phyloP scores from a whole-genome alignment of 2,329 filamentous ascomycete species.

The Pseudogymnoascus sp. region DNA sequence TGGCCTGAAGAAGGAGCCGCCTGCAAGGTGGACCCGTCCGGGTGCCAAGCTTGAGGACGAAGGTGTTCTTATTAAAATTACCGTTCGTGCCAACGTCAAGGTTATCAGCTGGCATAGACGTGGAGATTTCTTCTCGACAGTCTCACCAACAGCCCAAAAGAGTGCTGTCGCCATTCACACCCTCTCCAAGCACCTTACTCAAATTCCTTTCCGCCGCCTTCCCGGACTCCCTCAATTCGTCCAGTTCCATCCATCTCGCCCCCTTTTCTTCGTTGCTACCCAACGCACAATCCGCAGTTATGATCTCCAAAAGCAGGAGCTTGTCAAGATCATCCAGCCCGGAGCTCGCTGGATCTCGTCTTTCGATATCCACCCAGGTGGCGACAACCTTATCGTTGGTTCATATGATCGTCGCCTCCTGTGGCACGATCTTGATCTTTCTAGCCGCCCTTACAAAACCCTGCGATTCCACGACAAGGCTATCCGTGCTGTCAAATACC shows the following conservation, averaged over 20 bases:
- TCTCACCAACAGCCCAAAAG: conserved; percentile 70
- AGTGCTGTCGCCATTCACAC: conserved; percentile 91
- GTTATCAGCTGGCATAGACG: conserved; percentile 88
- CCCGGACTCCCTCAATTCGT: conserved; percentile 76
- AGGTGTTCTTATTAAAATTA: conserved; percentile 72
- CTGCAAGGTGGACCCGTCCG: conserved; percentile 78
- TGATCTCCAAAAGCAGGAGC: conserved; percentile 82
- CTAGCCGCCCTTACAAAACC: conserved; percentile 86
- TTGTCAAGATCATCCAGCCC: conserved; percentile 88
- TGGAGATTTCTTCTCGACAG: conserved; percentile 89
- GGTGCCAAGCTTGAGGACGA: conserved; percentile 64
- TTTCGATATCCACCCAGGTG: conserved; percentile 86
- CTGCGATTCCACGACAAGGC: conserved; percentile 90
- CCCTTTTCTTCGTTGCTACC: conserved; percentile 92
- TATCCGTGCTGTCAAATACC: conserved; percentile 82
- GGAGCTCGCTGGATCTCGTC: conserved; percentile 92
- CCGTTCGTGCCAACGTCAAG: conserved; percentile 74
- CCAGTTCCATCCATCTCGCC: conserved; percentile 88
- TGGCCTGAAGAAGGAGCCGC: conserved; percentile 61
- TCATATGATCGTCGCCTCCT: conserved; percentile 89
- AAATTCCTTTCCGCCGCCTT: conserved; percentile 77
- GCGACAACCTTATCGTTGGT: conserved; percentile 88
- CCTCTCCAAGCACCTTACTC: conserved; percentile 86
- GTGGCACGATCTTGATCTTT: conserved; percentile 95
- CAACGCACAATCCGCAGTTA: conserved; percentile 90